Conservation (phyloP, 495 filamentous ascomycete species). For the Penicillium psychrofluorescens region DNA sequence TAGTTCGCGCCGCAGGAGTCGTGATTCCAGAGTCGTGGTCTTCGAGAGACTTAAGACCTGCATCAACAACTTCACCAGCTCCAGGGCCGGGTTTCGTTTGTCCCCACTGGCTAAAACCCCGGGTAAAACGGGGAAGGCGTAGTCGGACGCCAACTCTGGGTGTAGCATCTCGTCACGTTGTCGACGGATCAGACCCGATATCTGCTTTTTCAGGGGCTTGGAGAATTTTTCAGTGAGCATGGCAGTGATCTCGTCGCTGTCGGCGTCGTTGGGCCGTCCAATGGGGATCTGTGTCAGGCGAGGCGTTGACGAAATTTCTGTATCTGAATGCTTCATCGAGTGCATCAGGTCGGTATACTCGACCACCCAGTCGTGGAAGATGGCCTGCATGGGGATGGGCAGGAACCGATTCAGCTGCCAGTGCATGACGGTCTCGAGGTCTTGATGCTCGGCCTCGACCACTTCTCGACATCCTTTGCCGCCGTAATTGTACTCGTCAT, state of each 20-base stretch:
- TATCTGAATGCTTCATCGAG: conserved; percentile 52
- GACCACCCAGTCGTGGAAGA: conserved; percentile 87
- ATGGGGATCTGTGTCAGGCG: conserved; percentile 71
- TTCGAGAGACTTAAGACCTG: conserved; percentile 86
- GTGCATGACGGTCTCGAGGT: conserved; percentile 92
- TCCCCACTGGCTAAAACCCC: conserved; percentile 56
- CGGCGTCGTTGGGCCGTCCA: conserved; percentile 38
- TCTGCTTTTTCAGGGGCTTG: conserved; percentile 84
- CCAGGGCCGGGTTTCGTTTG: conserved; percentile 70
- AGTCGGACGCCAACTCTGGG: conserved; percentile 78
- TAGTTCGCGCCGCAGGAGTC: conserved; percentile 80
- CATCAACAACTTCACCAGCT: conserved; percentile 85
- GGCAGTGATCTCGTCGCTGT: conserved; percentile 48
- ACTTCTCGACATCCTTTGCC: conserved; percentile 86
- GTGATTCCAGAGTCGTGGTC: conserved; percentile 68
- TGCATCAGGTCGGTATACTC: conserved; percentile 97
- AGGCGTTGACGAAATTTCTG: conserved; percentile 48
- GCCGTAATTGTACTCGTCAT: conserved; percentile 97
- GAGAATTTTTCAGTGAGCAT: conserved; percentile 72
- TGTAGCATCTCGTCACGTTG: conserved; percentile 88
- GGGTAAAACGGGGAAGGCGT: conserved; percentile 76
- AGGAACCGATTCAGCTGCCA: conserved; percentile 94
- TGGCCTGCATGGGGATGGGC: conserved; percentile 67
- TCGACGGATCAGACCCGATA: conserved; percentile 65
- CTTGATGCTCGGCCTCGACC: conserved; percentile 72